Base-by-base conservation (phyloP, 2,329 filamentous ascomycete genomes). In the Atkinsonella hypoxylon region DNA sequence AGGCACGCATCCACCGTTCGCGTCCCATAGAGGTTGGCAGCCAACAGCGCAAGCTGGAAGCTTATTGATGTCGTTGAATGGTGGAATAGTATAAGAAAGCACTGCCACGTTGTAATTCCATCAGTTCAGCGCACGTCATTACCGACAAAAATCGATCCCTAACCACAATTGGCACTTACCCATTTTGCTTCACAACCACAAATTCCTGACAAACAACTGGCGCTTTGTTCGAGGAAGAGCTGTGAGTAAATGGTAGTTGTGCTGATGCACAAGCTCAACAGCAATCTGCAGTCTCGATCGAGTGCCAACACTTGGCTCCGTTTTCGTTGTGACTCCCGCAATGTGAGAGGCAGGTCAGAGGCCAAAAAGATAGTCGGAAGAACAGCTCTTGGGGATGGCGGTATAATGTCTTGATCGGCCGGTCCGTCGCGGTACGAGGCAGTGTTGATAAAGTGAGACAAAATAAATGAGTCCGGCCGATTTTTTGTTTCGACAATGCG, bases 1-100 rank as follows among this genome's bases (percentile, higher is more conserved):
- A 3, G 84, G 83, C 1, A 84, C 75, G 66, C 89, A 94, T 54
- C 73, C 79, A 44, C 76, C 77, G 61, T 89, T 86, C 52, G 85
- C 87, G 65, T 87, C 78, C 62, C 76, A 81, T 43, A 89, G 78
- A 30, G 70, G 63, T 42, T 75, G 73, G 61, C 85, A 89, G 45
- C 62, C 54, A 20, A 70, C 63, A 10, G 79, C 83, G 60, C 85
- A 89, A 26, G 74, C 62, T 4, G 85, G 85, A 46, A 88, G 76
- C 41, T 62, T 49, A 45, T 53, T 51, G 20, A 52, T 55, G 41
- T 72, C 65, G 45, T 60, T 56, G 58, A 82, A 78, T 46, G 79
- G 79, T 41, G 80, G 70, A 55, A 83, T 71, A 6, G 77, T 79
- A 12, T 76, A 79, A 40, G 61, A 48, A 4, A 53, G 46, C 30